Evolutionary conservation across 495 filamentous ascomycete genomes (phyloP).

Genomic region (Copromyces sp.): DNA sequence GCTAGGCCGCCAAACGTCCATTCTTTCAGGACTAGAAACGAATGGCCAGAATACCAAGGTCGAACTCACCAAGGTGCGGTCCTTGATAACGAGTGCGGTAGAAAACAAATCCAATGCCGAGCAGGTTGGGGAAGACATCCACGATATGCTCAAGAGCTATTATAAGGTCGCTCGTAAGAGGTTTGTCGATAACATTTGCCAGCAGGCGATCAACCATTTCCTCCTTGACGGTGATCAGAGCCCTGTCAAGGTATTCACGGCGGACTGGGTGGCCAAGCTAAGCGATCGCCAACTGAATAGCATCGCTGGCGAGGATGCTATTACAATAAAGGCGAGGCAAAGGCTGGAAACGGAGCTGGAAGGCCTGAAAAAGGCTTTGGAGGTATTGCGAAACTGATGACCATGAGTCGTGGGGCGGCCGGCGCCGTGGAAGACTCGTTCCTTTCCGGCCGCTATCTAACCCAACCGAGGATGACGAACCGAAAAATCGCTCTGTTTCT

Average conservation of each 20-base stretch:
- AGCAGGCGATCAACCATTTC: conserved; percentile 25
- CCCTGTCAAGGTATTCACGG: conserved; percentile 21
- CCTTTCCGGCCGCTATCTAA: too few species aligned
- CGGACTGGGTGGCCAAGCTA: conserved; percentile 19
- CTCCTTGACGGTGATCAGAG: conserved; percentile 21
- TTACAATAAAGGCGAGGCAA: conserved; percentile 12
- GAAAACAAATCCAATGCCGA: conserved; percentile 36
- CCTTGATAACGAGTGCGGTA: background rate
- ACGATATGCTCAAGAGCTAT: conserved; percentile 49
- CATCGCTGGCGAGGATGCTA: conserved; percentile 27
- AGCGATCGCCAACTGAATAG: conserved; percentile 18
- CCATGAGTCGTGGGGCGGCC: background rate
- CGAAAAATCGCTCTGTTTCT: too few species aligned
- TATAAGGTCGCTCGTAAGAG: conserved; percentile 48
- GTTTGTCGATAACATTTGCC: conserved; percentile 47
- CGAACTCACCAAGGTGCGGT: background rate
- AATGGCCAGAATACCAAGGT: background rate
- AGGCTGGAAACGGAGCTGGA: conserved; percentile 17
- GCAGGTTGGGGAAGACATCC: conserved; percentile 40
- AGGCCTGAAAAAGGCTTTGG: conserved; percentile 15
- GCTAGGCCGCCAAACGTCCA: conserved; percentile 13
- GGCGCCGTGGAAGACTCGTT: background rate
- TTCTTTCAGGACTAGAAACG: background rate
- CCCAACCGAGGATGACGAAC: too few species aligned
- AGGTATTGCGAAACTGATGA: conserved; percentile 10